These are phyloP conservation scores for Lentinula detonsa DNA, from an alignment of 768 basidiomycete species.

Conservation along the genomic window DNA sequence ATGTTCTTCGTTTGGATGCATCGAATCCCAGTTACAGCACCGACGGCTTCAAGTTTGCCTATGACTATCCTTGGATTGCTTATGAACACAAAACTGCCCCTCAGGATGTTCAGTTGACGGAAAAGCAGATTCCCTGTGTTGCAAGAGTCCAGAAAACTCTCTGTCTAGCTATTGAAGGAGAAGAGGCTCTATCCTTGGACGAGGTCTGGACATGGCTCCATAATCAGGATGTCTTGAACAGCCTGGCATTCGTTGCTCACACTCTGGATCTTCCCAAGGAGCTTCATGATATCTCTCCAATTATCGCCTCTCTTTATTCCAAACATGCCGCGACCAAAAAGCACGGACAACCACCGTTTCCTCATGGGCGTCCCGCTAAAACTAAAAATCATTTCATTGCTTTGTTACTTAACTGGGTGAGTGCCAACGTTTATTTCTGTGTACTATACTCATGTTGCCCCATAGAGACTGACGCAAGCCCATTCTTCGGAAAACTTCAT, in stretches of 20 bases:
- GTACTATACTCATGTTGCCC: neutral
- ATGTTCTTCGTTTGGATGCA: conserved; percentile 3
- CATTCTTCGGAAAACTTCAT: neutral
- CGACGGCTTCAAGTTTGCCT: neutral
- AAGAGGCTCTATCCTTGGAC: neutral
- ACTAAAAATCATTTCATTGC: conserved; percentile 3
- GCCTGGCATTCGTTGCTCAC: neutral
- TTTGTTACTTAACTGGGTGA: conserved; percentile 1
- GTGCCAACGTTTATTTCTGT: neutral
- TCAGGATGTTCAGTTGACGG: neutral
- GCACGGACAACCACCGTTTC: neutral
- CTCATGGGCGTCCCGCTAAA: neutral
- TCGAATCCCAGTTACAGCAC: neutral
- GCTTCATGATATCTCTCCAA: neutral
- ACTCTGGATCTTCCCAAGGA: neutral
- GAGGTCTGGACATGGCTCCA: neutral
- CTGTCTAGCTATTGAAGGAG: neutral
- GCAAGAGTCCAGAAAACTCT: neutral
- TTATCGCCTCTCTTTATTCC: neutral
- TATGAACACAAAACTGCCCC: neutral
- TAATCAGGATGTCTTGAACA: neutral
- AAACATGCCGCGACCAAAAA: neutral
- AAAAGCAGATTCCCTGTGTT: neutral
- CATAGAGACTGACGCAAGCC: neutral
- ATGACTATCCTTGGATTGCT: neutral